Evolutionary conservation across 305 asterid genomes (phyloP).

Genomic region (Fraxinus albicans): DNA sequence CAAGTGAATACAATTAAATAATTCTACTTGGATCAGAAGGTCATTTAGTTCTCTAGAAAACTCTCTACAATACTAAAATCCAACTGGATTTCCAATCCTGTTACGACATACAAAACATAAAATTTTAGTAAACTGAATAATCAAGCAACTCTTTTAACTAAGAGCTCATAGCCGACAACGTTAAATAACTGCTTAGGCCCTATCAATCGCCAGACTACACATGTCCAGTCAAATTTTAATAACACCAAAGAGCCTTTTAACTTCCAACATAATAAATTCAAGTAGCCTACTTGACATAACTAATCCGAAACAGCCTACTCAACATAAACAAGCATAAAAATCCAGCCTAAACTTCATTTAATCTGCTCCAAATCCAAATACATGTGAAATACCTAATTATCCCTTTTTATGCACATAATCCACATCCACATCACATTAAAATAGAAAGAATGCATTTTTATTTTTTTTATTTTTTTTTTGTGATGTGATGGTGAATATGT

Average conservation of each 20-base stretch:
- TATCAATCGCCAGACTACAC: not conserved
- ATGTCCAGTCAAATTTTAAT: not conserved
- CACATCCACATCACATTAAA: not conserved
- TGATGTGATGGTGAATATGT: too few relatives aligned
- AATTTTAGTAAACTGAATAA: not conserved
- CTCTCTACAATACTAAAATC: not conserved
- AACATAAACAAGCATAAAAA: not conserved
- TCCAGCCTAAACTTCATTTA: not conserved
- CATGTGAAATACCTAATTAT: not conserved
- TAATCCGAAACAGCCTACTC: not conserved
- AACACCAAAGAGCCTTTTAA: not conserved
- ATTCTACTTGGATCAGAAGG: not conserved
- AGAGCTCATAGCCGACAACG: not conserved
- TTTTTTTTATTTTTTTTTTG: too few relatives aligned
- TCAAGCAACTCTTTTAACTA: not conserved
- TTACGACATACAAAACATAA: not conserved
- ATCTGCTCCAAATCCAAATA: not conserved
- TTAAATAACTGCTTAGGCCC: not conserved
- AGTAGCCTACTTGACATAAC: not conserved
- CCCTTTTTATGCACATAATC: not conserved
- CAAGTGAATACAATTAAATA: not conserved
- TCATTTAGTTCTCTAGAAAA: not conserved
- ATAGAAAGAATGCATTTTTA: too few relatives aligned
- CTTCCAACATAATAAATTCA: not conserved
- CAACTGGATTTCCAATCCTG: not conserved